Evolutionary conservation across 805 yeast species (phyloP), one percentile per base, ranked within the genome.

Genomic region (Kodamaea laetipori): DNA sequence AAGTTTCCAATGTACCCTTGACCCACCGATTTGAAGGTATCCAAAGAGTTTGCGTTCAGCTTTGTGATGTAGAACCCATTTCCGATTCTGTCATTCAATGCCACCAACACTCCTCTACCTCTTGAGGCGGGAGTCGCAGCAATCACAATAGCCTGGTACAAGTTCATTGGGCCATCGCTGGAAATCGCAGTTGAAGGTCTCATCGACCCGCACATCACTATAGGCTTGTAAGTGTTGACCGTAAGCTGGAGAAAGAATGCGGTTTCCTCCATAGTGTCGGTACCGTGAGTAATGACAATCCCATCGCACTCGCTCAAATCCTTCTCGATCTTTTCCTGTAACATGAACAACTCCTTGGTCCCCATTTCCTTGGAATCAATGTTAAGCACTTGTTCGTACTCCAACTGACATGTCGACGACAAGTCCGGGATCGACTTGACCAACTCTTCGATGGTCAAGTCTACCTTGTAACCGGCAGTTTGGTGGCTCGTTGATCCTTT

Each of bases 171-270:
- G 3, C 88, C 88, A 57, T 83, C 90, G 1, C 86, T 80, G 2
- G 85, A 79, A 31, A 83, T 75, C 30, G 84, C 78, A 3, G 86
- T 80, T 6, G 84, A 77, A 0, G 90, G 90, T 55, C 88, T 73
- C 90, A 83, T 83, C 4, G 85, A 78, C 1, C 90, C 90, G 38
- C 85, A 82, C 58, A 83, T 65, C 4, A 82, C 87, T 41, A 83
- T 76, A 3, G 86, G 86, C 44, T 80, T 69, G 31, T 50, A 31
- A 10, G 72, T 65, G 36, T 63, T 51, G 21, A 76, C 53, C 7
- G 77, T 72, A 41, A 75, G 63, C 48, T 81, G 84, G 27, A 81
- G 61, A 57, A 81, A 81, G 55, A 81, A 81, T 0, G 85, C 79
- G 6, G 87, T 81, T 56, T 81, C 87, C 40, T 82, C 81, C 66